Evolutionary conservation across 768 basidiomycete species (phyloP).

Genomic region (Clitopilus passeckerianus): DNA sequence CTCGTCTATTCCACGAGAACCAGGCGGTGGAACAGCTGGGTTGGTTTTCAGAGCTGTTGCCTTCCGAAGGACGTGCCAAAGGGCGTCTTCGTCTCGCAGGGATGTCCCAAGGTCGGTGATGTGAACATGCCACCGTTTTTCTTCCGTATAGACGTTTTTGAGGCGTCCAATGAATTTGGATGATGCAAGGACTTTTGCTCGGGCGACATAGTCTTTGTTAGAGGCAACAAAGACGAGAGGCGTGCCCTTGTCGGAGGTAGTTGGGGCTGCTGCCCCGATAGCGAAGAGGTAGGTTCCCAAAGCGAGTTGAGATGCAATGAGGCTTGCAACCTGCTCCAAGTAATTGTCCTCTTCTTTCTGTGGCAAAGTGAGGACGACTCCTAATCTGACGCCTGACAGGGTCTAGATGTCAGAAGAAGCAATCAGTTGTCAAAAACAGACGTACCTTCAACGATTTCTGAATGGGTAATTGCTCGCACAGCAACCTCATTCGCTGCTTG

Average conservation of each 20-base stretch:
- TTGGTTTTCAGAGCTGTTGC: slow-evolving; percentile 54
- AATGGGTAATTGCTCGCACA: slow-evolving; percentile 44
- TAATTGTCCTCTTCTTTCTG: slow-evolving; percentile 53
- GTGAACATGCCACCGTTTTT: not conserved
- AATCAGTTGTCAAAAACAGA: not conserved
- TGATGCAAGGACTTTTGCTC: slow-evolving; percentile 57
- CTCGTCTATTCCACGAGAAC: slow-evolving; percentile 54
- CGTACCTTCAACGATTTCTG: slow-evolving; percentile 43
- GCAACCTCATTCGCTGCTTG: slow-evolving; percentile 58
- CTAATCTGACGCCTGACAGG: slow-evolving; percentile 41
- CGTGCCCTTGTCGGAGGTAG: slow-evolving; percentile 15
- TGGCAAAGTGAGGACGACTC: slow-evolving; percentile 57
- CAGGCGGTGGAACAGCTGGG: slow-evolving; percentile 58
- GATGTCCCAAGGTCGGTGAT: slow-evolving; percentile 45
- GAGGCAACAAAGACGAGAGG: slow-evolving; percentile 60
- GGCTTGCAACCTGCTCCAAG: slow-evolving; percentile 47
- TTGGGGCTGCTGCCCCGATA: slow-evolving; percentile 29
- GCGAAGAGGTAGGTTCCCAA: slow-evolving; percentile 47
- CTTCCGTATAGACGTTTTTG: slow-evolving; percentile 28
- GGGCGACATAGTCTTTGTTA: slow-evolving; percentile 51
- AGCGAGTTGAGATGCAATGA: slow-evolving; percentile 36
- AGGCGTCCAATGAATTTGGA: slow-evolving; percentile 71
- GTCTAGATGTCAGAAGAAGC: not conserved
- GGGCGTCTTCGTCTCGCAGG: slow-evolving; percentile 58
- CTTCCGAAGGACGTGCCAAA: slow-evolving; percentile 70